Evolutionary conservation across 2,329 filamentous ascomycete species (phyloP), one percentile per base, ranked within the genome.

Genomic region (Fusarium sp.): DNA sequence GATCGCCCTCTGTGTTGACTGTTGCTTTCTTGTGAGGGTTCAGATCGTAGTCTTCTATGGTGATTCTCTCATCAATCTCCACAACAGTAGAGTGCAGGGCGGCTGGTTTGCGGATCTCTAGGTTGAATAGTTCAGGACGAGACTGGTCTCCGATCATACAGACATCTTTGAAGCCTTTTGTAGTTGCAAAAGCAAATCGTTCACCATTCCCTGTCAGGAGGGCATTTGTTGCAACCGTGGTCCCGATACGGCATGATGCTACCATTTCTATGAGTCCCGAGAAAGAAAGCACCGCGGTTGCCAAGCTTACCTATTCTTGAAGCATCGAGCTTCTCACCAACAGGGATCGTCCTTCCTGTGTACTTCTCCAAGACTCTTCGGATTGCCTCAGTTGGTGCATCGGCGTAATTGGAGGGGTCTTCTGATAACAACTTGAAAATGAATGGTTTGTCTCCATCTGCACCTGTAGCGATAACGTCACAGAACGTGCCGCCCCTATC

Each of bases 351-450:
- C 56, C 85, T 85, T 60, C 87, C 88, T 2, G 87, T 88, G 10
- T 73, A 56, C 78, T 91, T 86, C 58, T 90, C 90, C 22, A 94
- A 85, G 3, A 94, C 85, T 12, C 92, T 87, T 14, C 92, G 87
- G 61, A 94, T 93, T 24, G 91, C 91, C 83, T 94, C 92, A 22
- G 93, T 85, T 0, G 92, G 92, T 4, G 92, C 92, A 83, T 94
- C 92, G 45, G 89, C 84, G 80, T 94, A 94, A 80, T 93, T 93
- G 36, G 85, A 82, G 0, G 92, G 91, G 76, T 94, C 92, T 73
- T 93, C 92, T 0, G 92, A 94, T 18, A 95, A 86, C 2, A 95
- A 85, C 80, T 94, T 94, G 80, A 94, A 92, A 58, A 94, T 83
- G 54, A 94, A 86, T 70, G 93, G 90, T 79, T 93, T 90, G 79